phyloP scores from a whole-genome alignment of 768 basidiomycete genomes.

The Cantharellus anzutake region DNA sequence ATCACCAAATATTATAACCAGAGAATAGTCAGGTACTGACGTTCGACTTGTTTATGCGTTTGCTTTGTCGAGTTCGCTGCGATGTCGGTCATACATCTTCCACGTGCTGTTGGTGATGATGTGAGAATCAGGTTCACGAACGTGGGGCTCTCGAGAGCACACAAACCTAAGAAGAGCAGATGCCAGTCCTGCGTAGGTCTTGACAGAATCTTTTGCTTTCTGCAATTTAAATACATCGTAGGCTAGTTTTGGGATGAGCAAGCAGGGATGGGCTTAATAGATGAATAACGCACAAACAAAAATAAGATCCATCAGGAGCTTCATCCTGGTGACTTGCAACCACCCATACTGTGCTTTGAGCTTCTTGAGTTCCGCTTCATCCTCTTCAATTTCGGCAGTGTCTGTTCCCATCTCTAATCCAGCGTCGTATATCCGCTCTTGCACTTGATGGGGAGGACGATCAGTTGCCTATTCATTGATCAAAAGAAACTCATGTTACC shows the following conservation, averaged over 20 bases:
- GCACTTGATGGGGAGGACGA: neutral
- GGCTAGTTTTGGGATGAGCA: conserved; percentile 24
- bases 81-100: neutral
- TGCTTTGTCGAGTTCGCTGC: neutral
- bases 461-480: neutral
- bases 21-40: too few relatives aligned
- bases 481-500: conserved; percentile 3
- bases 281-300: conserved; percentile 52
- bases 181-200: conserved; percentile 45
- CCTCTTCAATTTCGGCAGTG: conserved; percentile 33
- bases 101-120: neutral
- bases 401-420: conserved; percentile 8
- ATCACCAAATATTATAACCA: too few relatives aligned
- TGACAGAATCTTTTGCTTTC: conserved; percentile 37
- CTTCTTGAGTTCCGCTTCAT: conserved; percentile 25
- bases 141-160: neutral
- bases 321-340: conserved; percentile 48
- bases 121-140: neutral
- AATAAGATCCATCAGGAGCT: conserved; percentile 67
- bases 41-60: neutral
- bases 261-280: conserved; percentile 1
- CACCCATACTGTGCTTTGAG: conserved; percentile 58
- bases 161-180: conserved; percentile 57
- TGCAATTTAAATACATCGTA: conserved; percentile 62
- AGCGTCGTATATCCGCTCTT: conserved; percentile 9